Conservation (phyloP, 2,329 filamentous ascomycete genomes). For the Aspergillus latus region DNA sequence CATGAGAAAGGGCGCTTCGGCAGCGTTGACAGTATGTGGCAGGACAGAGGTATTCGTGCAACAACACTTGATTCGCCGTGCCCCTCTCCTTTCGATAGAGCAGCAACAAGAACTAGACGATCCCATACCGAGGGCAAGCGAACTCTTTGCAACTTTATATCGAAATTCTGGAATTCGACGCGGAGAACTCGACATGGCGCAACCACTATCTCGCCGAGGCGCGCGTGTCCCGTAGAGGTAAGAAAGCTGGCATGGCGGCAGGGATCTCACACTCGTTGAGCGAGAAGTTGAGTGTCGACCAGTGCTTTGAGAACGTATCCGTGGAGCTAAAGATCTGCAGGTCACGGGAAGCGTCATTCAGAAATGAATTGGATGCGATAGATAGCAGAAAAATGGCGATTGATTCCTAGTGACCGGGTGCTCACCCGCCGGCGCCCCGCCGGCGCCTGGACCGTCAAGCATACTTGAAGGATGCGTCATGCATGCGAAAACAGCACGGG, state of each 20-base stretch:
- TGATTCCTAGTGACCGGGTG: slow-evolving; percentile 26
- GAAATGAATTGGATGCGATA: slow-evolving; percentile 18
- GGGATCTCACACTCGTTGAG: slow-evolving; percentile 2
- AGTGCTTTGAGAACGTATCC: slow-evolving; percentile 23
- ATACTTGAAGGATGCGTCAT: background rate
- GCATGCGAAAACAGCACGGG: background rate
- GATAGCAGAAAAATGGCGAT: slow-evolving; percentile 17
- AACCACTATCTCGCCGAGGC: slow-evolving; percentile 43
- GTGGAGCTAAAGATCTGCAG: slow-evolving; percentile 20
- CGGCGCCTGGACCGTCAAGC: background rate
- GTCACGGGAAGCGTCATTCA: slow-evolving; percentile 12
- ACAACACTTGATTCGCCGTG: slow-evolving; percentile 41
- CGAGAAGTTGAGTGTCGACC: slow-evolving; percentile 19
- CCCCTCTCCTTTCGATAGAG: slow-evolving; percentile 39
- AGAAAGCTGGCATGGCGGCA: background rate
- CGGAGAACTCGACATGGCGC: slow-evolving; percentile 45
- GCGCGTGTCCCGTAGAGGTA: slow-evolving; percentile 24
- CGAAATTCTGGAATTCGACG: slow-evolving; percentile 36
- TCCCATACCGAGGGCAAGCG: slow-evolving; percentile 14
- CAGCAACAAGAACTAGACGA: slow-evolving; percentile 22
- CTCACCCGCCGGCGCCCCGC: slow-evolving; percentile 12
- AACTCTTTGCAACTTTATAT: slow-evolving; percentile 30
- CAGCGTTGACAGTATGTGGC: slow-evolving; percentile 32
- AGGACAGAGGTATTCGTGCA: slow-evolving; percentile 32
- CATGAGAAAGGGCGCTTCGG: slow-evolving; percentile 36